Conservation (phyloP, 2,329 filamentous ascomycete species). For the Exophiala spinifera region DNA sequence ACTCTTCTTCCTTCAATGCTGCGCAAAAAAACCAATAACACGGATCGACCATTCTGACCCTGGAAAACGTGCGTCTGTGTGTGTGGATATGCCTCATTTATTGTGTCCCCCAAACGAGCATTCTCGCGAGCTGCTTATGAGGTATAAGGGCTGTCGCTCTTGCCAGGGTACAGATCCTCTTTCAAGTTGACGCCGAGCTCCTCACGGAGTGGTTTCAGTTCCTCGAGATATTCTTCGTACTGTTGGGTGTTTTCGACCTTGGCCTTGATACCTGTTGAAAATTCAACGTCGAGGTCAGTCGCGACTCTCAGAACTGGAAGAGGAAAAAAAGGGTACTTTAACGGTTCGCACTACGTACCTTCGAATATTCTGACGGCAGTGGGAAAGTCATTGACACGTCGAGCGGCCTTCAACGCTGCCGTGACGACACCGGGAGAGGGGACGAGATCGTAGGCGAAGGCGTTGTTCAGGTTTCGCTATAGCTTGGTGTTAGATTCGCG, state of each 20-base stretch:
- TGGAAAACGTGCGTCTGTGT: not conserved
- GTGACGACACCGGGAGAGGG: conserved; percentile 87
- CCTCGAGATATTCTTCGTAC: conserved; percentile 85
- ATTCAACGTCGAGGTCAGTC: too few species aligned
- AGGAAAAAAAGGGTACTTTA: too few species aligned
- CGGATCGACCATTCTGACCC: not conserved
- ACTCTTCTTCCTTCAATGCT: not conserved
- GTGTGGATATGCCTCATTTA: not conserved
- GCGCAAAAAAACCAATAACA: not conserved
- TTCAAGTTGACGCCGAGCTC: conserved; percentile 89
- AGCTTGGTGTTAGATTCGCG: conserved; percentile 9
- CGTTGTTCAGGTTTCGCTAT: conserved; percentile 96
- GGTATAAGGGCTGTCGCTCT: conserved; percentile 28
- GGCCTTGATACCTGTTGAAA: conserved; percentile 78
- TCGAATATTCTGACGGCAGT: conserved; percentile 98
- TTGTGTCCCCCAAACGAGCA: not conserved
- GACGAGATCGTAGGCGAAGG: conserved; percentile 99
- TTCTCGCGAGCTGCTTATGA: not conserved
- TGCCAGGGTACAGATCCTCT: conserved; percentile 82
- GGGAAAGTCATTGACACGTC: conserved; percentile 96
- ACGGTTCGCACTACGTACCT: conserved; percentile 63
- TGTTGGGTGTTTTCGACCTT: conserved; percentile 99
- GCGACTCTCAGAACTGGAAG: too few species aligned
- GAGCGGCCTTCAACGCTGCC: conserved; percentile 87
- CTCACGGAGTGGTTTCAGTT: conserved; percentile 88